Conservation (phyloP, 345 rosid genomes). For the Dipteronia dyeriana region DNA sequence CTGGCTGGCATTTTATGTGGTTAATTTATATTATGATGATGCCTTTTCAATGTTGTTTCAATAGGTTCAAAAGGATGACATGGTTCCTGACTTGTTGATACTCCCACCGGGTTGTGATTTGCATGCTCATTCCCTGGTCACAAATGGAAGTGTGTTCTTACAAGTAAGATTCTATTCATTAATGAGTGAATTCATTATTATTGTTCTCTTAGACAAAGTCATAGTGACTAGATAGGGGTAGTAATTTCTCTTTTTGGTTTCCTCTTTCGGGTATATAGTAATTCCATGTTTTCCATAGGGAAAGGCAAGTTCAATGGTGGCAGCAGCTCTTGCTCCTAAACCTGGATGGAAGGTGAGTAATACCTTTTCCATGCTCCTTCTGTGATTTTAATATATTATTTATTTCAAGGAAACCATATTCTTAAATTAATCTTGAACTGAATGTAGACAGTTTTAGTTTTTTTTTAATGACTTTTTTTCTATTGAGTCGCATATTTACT, state of each 20-base stretch:
- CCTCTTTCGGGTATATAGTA: conserved; percentile 8
- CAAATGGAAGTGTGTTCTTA: conserved; percentile 67
- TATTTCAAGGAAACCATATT: not conserved
- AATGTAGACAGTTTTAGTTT: not conserved
- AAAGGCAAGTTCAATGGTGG: conserved; percentile 95
- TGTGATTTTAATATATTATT: not conserved
- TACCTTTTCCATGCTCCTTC: not conserved
- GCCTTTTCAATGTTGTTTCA: conserved; percentile 14
- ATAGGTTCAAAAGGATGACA: conserved; percentile 77
- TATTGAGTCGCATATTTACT: not conserved
- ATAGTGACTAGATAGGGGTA: not conserved
- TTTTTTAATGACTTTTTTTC: not conserved
- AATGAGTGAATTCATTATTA: not conserved
- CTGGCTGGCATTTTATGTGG: not conserved
- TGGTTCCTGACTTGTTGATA: conserved; percentile 66
- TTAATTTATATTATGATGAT: conserved; percentile 9
- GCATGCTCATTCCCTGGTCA: conserved; percentile 81
- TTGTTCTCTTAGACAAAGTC: not conserved
- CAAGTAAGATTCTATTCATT: conserved; percentile 49
- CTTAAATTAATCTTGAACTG: not conserved
- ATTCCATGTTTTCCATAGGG: conserved; percentile 49
- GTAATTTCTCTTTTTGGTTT: not conserved
- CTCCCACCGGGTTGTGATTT: conserved; percentile 83
- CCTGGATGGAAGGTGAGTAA: conserved; percentile 77
- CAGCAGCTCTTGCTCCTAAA: conserved; percentile 74